Conservation (phyloP, 768 basidiomycete genomes). For the Rhodosporidiobolus sp. region DNA sequence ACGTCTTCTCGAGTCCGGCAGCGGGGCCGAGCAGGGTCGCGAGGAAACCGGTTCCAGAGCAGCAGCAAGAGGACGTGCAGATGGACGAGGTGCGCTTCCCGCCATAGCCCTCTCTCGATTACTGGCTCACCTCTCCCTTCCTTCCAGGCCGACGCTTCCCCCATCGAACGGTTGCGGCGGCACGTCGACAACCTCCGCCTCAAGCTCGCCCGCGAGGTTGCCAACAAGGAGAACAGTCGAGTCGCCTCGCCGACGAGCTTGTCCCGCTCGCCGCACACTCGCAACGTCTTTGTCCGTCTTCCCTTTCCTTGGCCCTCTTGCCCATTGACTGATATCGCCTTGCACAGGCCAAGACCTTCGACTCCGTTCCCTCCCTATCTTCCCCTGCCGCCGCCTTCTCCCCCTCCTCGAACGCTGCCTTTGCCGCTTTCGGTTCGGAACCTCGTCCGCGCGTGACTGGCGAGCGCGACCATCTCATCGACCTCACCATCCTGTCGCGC, state of each 20-base stretch:
- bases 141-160: conserved; percentile 3
- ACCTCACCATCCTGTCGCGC: conserved; percentile 15
- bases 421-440: background rate
- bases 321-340: background rate
- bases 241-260: conserved; percentile 22
- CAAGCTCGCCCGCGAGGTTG: conserved; percentile 23
- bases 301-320: background rate
- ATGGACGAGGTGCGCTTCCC: conserved; percentile 10
- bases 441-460: background rate
- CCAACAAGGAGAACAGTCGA: conserved; percentile 31
- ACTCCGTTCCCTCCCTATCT: background rate
- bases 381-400: background rate
- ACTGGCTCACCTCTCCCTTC: background rate
- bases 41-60: background rate
- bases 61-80: background rate
- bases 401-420: background rate
- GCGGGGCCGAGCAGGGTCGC: background rate
- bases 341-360: conserved; percentile 27
- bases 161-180: conserved; percentile 8
- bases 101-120: fast-evolving
- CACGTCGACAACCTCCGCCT: conserved; percentile 28
- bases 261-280: conserved; percentile 31
- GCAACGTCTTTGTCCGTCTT: conserved; percentile 29
- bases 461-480: conserved; percentile 10
- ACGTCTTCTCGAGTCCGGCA: conserved; percentile 16